Base-by-base conservation (phyloP, 2,329 filamentous ascomycete species). In the Chrysosporium queenslandicum region DNA sequence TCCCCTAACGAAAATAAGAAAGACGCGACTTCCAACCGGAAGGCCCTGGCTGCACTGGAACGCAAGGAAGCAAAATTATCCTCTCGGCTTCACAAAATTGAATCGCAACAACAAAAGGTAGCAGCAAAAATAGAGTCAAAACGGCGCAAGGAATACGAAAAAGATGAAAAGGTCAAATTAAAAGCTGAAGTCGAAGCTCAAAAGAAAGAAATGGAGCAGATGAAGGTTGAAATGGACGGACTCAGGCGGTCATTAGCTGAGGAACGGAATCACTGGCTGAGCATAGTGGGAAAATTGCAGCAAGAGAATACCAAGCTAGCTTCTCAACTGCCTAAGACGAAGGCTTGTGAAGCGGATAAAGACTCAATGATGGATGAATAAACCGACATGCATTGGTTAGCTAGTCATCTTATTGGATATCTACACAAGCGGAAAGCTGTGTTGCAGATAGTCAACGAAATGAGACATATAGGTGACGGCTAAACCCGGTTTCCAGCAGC, bases 281-380 rank as follows among this genome's bases (percentile, higher is more conserved):
- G 65, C 60, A 72, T 79, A 62, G 70, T 82, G 55, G 73, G 72
- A 27, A 74, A 75, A 34, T 59, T 82, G 63, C 78, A 82, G 65
- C 69, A 66, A 40, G 77, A 82, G 68, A 82, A 82, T 62, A 78
- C 75, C 12, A 66, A 62, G 30, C 60, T 83, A 51, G 58, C 54
- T 39, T 58, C 56, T 3, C 56, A 54, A 45, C 14, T 40, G 5
- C 34, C 8, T 9, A 46, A 52, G 30, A 32, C 2, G 12, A 12
- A 40, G n/a, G 40, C 4, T 14, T 20, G 16, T 14, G 7, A n/a
- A 23, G 30, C 1, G 9, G 20, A n/a, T 1, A 23, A 42, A 12
- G 11, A 21, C 4, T 21, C 12, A 23, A 21, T 23, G 37, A 21
- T n/a, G 23, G 14, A 42, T 34, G 18, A 11, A 8, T 49, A 12